Evolutionary conservation across 2,329 filamentous ascomycete genomes (phyloP), one percentile per base, ranked within the genome.

Genomic region (Aspergillus chevalieri): DNA sequence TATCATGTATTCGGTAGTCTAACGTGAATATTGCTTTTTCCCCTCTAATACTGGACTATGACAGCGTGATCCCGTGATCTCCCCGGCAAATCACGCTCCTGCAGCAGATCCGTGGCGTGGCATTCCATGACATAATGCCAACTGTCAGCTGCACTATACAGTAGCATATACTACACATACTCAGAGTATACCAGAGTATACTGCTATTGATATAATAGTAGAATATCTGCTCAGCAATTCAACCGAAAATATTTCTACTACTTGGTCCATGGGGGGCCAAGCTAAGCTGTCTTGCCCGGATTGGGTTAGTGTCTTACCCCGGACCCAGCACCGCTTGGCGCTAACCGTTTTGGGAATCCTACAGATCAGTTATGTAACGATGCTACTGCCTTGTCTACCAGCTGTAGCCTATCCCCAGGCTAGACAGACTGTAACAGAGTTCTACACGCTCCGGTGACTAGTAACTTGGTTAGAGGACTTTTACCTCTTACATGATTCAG

Each of bases 241-340:
- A 39, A 17, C 12, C 8, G 6, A 39, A 39, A 19, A 6, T 17
- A 15, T n/a, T 17, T 4, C 5, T 39, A n/a, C 10, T 9, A 17
- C 19, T 9, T 19, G 19, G 14, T 39, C 12, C 26, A 15, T 12
- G 22, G 10, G 17, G 15, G n/a, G 5, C 15, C 41, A 24, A 19
- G 15, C 17, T 21, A 44, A 21, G 24, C 42, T 44, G 26, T 21
- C 36, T 39, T 39, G 19, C 6, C 38, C 15, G 15, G 19, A 19
- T 12, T 10, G 38, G 38, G 10, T 12, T 41, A 41, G 38, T 19
- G 15, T 19, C 17, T 41, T 47, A 47, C 46, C 46, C 46, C 46
- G 30, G 46, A 47, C 39, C 38, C 22, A 47, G 36, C 22, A 36
- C 43, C 36, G 46, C 43, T 47, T 24, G n/a, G 10, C 24, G n/a